Evolutionary conservation across 805 yeast genomes (phyloP).

Genomic region (Starmerella vitae): DNA sequence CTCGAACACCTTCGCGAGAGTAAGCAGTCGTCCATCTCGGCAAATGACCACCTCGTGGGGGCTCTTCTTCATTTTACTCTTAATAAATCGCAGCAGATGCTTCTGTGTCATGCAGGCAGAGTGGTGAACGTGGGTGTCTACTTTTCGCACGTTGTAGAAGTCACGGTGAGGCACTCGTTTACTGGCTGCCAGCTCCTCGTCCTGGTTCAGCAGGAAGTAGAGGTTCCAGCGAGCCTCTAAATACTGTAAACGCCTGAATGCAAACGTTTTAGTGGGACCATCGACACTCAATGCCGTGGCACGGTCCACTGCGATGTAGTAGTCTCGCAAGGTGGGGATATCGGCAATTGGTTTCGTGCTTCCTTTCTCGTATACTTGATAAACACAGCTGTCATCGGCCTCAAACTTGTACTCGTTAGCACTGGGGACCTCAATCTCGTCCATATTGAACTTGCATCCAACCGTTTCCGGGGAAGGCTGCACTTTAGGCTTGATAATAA

Average conservation of each 20-base stretch:
- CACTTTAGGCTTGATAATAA: slow-evolving; percentile 24
- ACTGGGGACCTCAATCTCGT: slow-evolving; percentile 43
- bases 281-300: slow-evolving; percentile 68
- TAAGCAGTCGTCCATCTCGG: slow-evolving; percentile 81
- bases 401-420: slow-evolving; percentile 30
- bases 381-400: slow-evolving; percentile 54
- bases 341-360: slow-evolving; percentile 28
- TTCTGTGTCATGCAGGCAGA: slow-evolving; percentile 99
- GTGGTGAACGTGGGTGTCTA: slow-evolving; percentile 97
- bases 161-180: slow-evolving; percentile 94
- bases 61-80: slow-evolving; percentile 75
- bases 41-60: slow-evolving; percentile 84
- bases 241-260: slow-evolving; percentile 83
- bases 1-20: slow-evolving; percentile 79
- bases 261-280: slow-evolving; percentile 94
- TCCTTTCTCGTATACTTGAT: slow-evolving; percentile 39
- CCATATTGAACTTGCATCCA: slow-evolving; percentile 47
- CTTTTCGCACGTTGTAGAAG: slow-evolving; percentile 90
- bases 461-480: slow-evolving; percentile 30
- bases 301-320: slow-evolving; percentile 66
- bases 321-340: slow-evolving; percentile 78
- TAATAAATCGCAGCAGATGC: slow-evolving; percentile 85
- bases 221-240: slow-evolving; percentile 94
- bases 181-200: slow-evolving; percentile 79
- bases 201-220: slow-evolving; percentile 76